Evolutionary conservation across 768 basidiomycete species (phyloP).

Genomic region (Cystofilobasidium ferigula): DNA sequence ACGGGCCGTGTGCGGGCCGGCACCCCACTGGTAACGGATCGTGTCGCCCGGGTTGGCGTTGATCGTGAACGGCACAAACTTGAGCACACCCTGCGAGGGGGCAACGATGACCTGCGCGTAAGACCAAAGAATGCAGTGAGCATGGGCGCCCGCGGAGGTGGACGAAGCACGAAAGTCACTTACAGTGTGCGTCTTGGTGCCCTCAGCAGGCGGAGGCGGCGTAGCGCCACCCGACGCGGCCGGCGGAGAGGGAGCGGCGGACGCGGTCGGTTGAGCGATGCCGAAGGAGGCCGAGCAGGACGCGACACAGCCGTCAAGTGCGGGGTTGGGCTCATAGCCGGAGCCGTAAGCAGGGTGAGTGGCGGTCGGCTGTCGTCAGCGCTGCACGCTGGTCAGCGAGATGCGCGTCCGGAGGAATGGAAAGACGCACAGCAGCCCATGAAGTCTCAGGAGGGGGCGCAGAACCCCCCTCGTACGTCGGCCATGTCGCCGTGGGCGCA

Average conservation of each 20-base stretch:
- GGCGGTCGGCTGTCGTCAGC: too few relatives aligned
- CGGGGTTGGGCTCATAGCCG: too few relatives aligned
- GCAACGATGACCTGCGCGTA: conserved; percentile 52
- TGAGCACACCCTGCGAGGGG: conserved; percentile 49
- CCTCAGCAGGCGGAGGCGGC: neutral
- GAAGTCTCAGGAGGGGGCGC: neutral
- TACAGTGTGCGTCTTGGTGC: conserved; percentile 18
- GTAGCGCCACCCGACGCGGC: neutral
- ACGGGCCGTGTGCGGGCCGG: conserved; percentile 43
- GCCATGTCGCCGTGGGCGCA: neutral
- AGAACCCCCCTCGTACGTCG: neutral
- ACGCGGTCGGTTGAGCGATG: neutral
- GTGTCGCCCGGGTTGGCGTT: conserved; percentile 70
- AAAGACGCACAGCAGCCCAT: too few relatives aligned
- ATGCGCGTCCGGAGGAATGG: too few relatives aligned
- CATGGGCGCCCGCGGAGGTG: neutral
- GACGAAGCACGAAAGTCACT: neutral
- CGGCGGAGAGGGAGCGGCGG: neutral
- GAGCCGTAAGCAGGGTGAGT: too few relatives aligned
- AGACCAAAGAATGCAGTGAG: neutral
- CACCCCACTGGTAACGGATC: conserved; percentile 64
- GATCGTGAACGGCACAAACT: conserved; percentile 53
- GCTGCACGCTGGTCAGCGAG: too few relatives aligned
- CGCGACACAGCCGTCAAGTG: neutral
- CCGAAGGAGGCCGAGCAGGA: neutral